These are phyloP conservation scores for Boletellus ananas DNA, from an alignment of 768 basidiomycete species.

Conservation along the genomic window DNA sequence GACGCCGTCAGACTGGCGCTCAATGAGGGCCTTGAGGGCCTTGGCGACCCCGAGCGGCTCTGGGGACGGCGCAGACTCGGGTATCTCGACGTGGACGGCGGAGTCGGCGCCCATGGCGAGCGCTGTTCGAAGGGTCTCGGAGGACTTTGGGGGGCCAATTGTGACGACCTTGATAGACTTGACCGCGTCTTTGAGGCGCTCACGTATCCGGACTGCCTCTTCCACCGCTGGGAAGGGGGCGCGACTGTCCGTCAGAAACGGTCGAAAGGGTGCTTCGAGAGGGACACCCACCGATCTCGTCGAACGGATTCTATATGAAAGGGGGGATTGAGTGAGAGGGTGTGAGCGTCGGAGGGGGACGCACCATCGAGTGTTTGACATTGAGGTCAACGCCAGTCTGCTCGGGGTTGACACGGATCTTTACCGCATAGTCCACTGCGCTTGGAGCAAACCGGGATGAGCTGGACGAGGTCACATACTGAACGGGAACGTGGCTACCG, in stretches of 20 bases:
- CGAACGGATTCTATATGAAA: conserved; percentile 82
- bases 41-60: conserved; percentile 93
- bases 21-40: conserved; percentile 73
- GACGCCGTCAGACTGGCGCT: conserved; percentile 53
- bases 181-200: conserved; percentile 70
- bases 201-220: conserved; percentile 93
- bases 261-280: neutral
- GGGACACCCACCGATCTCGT: conserved; percentile 80
- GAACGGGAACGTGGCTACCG: conserved; percentile 40
- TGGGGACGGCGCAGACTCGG: conserved; percentile 66
- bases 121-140: conserved; percentile 90
- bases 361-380: conserved; percentile 98
- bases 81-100: conserved; percentile 84
- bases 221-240: conserved; percentile 67
- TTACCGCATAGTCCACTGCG: conserved; percentile 95
- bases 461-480: neutral
- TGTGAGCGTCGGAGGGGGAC: conserved; percentile 16
- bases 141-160: conserved; percentile 88
- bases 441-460: conserved; percentile 37
- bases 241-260: neutral
- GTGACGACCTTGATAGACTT: conserved; percentile 88
- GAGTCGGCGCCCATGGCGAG: conserved; percentile 98
- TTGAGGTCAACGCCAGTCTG: conserved; percentile 95
- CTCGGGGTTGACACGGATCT: conserved; percentile 93
- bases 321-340: neutral